Evolutionary conservation across 345 rosid genomes (phyloP), one percentile per base, ranked within the genome.

Genomic region (Populus ilicifolia): DNA sequence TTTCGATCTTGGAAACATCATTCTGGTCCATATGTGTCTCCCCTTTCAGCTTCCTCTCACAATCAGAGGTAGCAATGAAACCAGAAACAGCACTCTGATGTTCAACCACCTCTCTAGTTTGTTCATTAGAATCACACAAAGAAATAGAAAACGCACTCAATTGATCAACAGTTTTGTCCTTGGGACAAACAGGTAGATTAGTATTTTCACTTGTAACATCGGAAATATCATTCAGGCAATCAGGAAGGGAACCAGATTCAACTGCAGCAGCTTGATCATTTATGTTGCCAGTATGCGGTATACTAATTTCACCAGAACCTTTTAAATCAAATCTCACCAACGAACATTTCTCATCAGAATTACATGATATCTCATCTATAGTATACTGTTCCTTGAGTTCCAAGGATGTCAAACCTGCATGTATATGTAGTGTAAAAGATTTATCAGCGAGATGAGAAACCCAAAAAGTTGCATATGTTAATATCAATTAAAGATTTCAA

Each of bases 401-500:
- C 74, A 65, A 30, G 48, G 65, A 70, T 63, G 50, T 46, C 46
- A 73, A 36, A 71, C 87, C 91, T 90, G 78, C 48, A 77, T 78
- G 69, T 72, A 38, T 21, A 65, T 35, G 78, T 43, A 59, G 21
- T 13, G 52, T 33, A 43, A 72, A 38, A 76, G 35, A 64, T 44
- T 33, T 29, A 67, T 33, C 74, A 38, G 33, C 63, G 18, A 76
- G 54, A 39, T 39, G 43, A 39, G 72, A 38, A 35, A 43, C 66
- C 30, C 7, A 5, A 70, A 61, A 36, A 1, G 14, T 16, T 54
- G 16, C 17, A 39, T 30, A 33, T 4, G 29, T 6, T 4, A 14
- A 25, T 27, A 18, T 59, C 8, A 38, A 70, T 18, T 59, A 30
- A 35, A 38, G 39, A 66, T 12, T 21, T n/a, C 8, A 20, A 46